A percentile compares a stretch with the other conserved stretches of the same genome.
Evolutionary conservation across 192 early-diverging fungal genomes (phyloP).

Genomic region (Linnemannia zychae): DNA sequence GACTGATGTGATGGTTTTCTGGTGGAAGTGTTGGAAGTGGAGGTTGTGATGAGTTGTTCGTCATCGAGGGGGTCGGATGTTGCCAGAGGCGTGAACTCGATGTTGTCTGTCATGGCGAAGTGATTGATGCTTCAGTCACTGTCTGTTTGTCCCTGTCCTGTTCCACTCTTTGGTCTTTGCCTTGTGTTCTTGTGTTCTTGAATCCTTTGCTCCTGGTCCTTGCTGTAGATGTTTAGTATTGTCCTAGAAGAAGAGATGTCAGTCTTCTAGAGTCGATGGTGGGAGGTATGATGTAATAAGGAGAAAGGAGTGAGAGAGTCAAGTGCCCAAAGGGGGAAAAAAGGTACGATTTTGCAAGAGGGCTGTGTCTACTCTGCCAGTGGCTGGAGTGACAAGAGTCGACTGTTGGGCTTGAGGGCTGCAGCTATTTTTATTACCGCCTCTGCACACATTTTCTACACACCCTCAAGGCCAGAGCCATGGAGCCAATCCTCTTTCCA

Average conservation of each 20-base stretch:
- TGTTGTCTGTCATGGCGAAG: slow-evolving; percentile 28
- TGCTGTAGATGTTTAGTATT: background rate
- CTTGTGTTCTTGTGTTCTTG: background rate
- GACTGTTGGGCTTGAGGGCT: background rate
- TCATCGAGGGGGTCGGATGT: slow-evolving; percentile 41
- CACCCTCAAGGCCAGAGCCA: background rate
- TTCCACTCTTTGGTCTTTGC: background rate
- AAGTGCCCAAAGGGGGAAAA: background rate
- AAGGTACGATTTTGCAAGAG: background rate
- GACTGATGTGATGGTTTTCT: background rate
- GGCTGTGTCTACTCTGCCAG: slow-evolving; percentile 1
- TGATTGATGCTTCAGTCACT: no score
- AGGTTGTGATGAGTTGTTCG: slow-evolving; percentile 24
- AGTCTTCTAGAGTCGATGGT: background rate
- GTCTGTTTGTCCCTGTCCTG: background rate
- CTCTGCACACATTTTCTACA: no score
- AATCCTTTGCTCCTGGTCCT: background rate
- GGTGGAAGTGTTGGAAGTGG: slow-evolving; percentile 18
- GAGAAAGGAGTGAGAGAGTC: background rate
- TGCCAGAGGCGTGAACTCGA: slow-evolving; percentile 47
- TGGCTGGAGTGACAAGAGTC: background rate
- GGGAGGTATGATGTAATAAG: background rate
- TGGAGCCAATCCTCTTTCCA: slow-evolving; percentile 28
- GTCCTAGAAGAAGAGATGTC: background rate
- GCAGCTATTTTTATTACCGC: background rate